These are phyloP conservation scores for Carallia pectinifolia DNA, from an alignment of 345 rosid species.

Conservation along the genomic window DNA sequence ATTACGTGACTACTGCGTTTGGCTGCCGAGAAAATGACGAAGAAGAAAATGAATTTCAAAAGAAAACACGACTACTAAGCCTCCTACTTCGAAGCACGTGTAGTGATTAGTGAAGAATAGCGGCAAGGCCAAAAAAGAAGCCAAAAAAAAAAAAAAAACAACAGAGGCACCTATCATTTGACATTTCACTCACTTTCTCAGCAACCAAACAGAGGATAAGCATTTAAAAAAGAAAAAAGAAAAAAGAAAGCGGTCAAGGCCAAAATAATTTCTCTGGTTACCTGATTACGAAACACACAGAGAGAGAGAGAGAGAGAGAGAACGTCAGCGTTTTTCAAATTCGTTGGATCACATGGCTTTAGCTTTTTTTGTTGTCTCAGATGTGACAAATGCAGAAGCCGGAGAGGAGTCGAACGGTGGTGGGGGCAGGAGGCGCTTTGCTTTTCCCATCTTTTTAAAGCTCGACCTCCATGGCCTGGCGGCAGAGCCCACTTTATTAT, in stretches of 20 bases:
- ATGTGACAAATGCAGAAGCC: too few species aligned
- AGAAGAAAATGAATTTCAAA: too few species aligned
- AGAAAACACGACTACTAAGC: too few species aligned
- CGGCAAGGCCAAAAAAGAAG: neutral
- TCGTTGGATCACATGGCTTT: slow-evolving; percentile 44
- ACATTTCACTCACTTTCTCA: slow-evolving; percentile 1
- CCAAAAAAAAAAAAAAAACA: neutral
- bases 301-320: neutral
- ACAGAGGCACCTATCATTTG: neutral
- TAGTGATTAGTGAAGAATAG: too few species aligned
- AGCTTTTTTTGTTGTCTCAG: too few species aligned
- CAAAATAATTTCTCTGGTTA: neutral
- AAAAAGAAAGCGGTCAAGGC: neutral
- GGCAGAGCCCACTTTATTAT: neutral
- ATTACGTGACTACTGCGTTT: neutral
- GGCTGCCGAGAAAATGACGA: neutral
- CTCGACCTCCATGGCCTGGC: neutral
- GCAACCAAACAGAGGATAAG: slow-evolving; percentile 4
- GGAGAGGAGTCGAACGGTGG: neutral
- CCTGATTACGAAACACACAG: neutral
- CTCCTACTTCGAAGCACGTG: too few species aligned
- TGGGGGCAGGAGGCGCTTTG: neutral
- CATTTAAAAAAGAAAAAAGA: neutral
- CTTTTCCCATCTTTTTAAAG: slow-evolving; percentile 14
- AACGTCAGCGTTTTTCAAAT: slow-evolving; percentile 31